A percentile compares a stretch with the other conserved stretches of the same genome.
Evolutionary conservation across 2,329 filamentous ascomycete species (phyloP).

Genomic region (Botrytis tulipae): DNA sequence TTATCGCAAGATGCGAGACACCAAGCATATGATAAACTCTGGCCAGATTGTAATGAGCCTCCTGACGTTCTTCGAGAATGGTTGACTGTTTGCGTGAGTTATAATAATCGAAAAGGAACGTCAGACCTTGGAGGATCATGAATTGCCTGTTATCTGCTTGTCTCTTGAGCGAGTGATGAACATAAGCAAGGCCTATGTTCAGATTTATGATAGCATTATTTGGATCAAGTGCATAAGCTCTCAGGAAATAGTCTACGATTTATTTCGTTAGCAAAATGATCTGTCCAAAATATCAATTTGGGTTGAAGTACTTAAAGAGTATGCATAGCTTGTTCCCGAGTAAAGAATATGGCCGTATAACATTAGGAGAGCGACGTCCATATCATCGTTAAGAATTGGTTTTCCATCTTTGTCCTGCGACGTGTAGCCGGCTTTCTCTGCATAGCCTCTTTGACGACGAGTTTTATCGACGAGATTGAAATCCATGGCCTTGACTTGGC

Average conservation of each 20-base stretch:
- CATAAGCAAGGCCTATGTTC: constrained; percentile 77
- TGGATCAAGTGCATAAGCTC: constrained; percentile 71
- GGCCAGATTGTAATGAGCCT: constrained; percentile 80
- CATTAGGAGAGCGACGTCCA: constrained; percentile 80
- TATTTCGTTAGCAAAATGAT: constrained; percentile 3
- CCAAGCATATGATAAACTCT: constrained; percentile 75
- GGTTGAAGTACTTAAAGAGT: constrained; percentile 64
- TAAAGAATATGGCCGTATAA: constrained; percentile 90
- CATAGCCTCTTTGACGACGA: constrained; percentile 45
- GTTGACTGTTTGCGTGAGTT: constrained; percentile 49
- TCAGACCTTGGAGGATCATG: constrained; percentile 78
- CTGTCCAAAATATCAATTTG: background rate
- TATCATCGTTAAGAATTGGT: constrained; percentile 35
- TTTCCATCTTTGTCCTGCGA: constrained; percentile 39
- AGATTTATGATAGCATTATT: constrained; percentile 77
- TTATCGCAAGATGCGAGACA: constrained; percentile 67
- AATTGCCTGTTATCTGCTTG: constrained; percentile 89
- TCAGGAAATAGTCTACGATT: constrained; percentile 75
- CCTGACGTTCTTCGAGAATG: constrained; percentile 54
- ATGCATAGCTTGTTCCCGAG: constrained; percentile 77
- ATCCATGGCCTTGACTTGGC: constrained; percentile 90
- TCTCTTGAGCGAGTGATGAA: constrained; percentile 85
- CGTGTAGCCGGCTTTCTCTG: constrained; percentile 44
- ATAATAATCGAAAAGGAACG: constrained; percentile 76
- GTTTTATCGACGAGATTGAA: constrained; percentile 57